Evolutionary conservation across 2,329 filamentous ascomycete species (phyloP).

Genomic region (Diplodia scrobiculata): DNA sequence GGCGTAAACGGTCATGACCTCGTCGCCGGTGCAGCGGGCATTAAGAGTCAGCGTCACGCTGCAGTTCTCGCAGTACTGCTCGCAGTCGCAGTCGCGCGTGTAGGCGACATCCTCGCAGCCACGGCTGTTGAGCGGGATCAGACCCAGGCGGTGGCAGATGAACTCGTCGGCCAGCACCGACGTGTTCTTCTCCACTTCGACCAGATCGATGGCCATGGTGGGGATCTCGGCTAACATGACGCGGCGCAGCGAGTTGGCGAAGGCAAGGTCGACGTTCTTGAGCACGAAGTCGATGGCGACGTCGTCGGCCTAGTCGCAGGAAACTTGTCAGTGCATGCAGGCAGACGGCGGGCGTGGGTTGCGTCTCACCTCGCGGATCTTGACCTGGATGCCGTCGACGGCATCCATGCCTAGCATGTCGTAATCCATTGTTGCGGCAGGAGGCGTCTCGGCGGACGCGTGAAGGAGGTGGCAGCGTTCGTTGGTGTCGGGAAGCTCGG

Average conservation of each 20-base stretch:
- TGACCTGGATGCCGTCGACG: slow-evolving; percentile 53
- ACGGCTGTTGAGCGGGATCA: slow-evolving; percentile 83
- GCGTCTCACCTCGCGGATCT: slow-evolving; percentile 48
- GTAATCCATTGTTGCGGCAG: slow-evolving; percentile 51
- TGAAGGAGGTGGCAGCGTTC: slow-evolving; percentile 20
- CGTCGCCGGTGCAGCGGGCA: slow-evolving; percentile 79
- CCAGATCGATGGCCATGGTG: slow-evolving; percentile 90
- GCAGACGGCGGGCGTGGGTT: neutral
- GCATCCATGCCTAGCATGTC: slow-evolving; percentile 49
- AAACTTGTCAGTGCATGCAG: slow-evolving; percentile 31
- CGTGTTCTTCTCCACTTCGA: slow-evolving; percentile 89
- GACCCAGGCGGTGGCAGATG: slow-evolving; percentile 85
- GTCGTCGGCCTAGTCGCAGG: slow-evolving; percentile 66
- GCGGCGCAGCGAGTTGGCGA: slow-evolving; percentile 90
- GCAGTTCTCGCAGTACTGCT: slow-evolving; percentile 90
- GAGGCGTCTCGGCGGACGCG: slow-evolving; percentile 20
- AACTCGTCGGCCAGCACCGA: slow-evolving; percentile 98
- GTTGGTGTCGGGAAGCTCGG: slow-evolving; percentile 1
- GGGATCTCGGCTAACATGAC: slow-evolving; percentile 92
- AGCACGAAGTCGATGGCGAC: slow-evolving; percentile 90
- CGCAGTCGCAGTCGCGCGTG: slow-evolving; percentile 93
- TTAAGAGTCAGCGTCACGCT: slow-evolving; percentile 82
- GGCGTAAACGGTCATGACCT: slow-evolving; percentile 92
- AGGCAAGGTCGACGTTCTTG: slow-evolving; percentile 81
- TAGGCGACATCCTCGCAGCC: slow-evolving; percentile 81